Conservation (phyloP, 192 early-diverging fungal species). For the Dispira simplex region DNA sequence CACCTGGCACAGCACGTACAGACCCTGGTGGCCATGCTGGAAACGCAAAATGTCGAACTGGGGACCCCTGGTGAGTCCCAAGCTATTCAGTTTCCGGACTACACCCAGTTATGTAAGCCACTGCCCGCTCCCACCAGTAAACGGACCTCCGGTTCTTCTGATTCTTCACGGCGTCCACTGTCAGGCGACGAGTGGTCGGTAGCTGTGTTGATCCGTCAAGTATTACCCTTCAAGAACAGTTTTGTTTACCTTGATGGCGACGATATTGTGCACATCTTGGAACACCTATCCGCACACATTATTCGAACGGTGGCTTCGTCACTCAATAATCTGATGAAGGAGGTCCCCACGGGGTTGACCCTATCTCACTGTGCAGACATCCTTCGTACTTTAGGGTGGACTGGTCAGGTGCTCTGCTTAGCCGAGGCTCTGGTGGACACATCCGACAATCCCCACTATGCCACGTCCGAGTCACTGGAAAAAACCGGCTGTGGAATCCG, state of each 20-base stretch:
- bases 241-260: slow-evolving; percentile 9
- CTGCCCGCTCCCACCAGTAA: not conserved
- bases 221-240: slow-evolving; percentile 8
- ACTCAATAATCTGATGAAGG: slow-evolving; percentile 3
- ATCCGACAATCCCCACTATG: not conserved
- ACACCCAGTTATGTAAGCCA: not conserved
- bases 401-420: slow-evolving; percentile 11
- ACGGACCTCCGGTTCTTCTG: not conserved
- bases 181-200: not conserved
- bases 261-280: not conserved
- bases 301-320: slow-evolving; percentile 1
- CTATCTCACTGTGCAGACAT: not conserved
- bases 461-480: not conserved
- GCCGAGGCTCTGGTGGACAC: slow-evolving; percentile 1
- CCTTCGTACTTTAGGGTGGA: slow-evolving; percentile 6
- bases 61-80: too few species aligned
- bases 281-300: slow-evolving; percentile 4
- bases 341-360: not conserved
- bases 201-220: not conserved
- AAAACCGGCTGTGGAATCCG: not conserved
- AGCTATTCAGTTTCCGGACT: slow-evolving; percentile 8
- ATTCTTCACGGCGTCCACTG: not conserved
- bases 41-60: slow-evolving; percentile 8
- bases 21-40: slow-evolving; percentile 9
- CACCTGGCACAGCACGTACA: slow-evolving; percentile 4